Percentiles rank a stretch among this genome's conserved stretches.
phyloP scores from a whole-genome alignment of 108 stramenopile genomes.

The Aurantiochytrium sp. region DNA sequence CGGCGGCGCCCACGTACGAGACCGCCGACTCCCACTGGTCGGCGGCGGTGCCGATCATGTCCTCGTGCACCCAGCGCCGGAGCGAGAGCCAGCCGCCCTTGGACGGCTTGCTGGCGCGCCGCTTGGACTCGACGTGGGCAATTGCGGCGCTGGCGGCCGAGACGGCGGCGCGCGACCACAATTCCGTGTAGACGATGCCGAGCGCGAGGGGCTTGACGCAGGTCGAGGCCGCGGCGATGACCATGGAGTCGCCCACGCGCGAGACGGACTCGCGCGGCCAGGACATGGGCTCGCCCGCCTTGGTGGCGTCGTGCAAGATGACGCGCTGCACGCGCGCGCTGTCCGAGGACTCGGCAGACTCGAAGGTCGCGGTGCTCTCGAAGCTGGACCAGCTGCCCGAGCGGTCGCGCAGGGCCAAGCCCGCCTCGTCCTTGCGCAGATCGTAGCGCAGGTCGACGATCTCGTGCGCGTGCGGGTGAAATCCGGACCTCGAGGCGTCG shows the following conservation, averaged over 20 bases:
- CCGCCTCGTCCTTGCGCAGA: too few relatives aligned
- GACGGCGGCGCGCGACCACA: slow-evolving; percentile 18
- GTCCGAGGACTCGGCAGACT: neutral
- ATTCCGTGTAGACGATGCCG: neutral
- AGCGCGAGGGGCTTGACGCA: neutral
- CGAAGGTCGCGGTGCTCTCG: neutral
- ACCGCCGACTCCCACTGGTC: neutral
- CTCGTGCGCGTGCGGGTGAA: neutral
- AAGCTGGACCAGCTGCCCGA: neutral
- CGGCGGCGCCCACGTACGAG: neutral
- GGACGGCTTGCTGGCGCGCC: neutral
- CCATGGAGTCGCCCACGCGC: neutral
- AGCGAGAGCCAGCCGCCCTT: neutral
- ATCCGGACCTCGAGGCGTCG: neutral
- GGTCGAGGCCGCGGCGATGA: neutral
- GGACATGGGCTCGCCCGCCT: neutral
- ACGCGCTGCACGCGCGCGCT: neutral
- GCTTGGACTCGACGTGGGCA: neutral
- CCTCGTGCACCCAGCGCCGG: slow-evolving; percentile 8
- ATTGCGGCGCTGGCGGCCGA: neutral
- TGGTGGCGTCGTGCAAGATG: neutral
- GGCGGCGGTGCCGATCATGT: neutral
- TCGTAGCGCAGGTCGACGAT: neutral
- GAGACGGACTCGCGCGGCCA: neutral
- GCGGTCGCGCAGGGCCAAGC: neutral